Conservation (phyloP, 2,329 filamentous ascomycete species). For the Aspergillus neotritici region DNA sequence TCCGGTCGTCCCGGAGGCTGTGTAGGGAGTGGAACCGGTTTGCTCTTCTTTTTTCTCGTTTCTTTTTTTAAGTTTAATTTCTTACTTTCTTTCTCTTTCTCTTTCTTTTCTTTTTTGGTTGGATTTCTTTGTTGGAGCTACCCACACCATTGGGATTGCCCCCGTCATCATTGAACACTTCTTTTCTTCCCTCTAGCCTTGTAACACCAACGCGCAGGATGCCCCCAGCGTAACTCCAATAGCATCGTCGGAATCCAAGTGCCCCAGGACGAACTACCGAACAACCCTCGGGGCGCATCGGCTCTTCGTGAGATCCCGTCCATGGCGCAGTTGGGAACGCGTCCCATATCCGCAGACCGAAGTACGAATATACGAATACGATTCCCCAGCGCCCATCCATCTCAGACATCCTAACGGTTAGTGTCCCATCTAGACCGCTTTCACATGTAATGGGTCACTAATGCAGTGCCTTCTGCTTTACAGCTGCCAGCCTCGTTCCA, state of each 20-base stretch:
- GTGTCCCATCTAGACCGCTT: background rate
- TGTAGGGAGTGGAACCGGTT: constrained; percentile 15
- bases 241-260: no score
- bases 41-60: constrained; percentile 5
- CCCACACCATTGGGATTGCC: no score
- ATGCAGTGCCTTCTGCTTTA: background rate
- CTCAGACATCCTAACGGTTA: constrained; percentile 4
- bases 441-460: constrained; percentile 6
- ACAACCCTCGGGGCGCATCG: background rate
- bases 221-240: no score
- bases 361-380: constrained; percentile 12
- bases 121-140: no score
- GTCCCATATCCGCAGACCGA: background rate
- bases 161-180: no score
- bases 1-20: constrained; percentile 16
- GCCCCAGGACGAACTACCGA: no score
- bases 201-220: no score
- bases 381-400: constrained; percentile 2
- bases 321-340: no score
- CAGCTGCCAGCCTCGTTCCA: constrained; percentile 1
- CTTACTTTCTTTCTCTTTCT: constrained; percentile 1
- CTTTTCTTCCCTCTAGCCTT: background rate
- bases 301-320: background rate
- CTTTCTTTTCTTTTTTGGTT: background rate
- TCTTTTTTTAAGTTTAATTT: constrained; percentile 1